Percentiles rank a stretch among this genome's conserved stretches.
Evolutionary conservation across 192 early-diverging fungal species (phyloP).

Genomic region (Coemansia sp.): DNA sequence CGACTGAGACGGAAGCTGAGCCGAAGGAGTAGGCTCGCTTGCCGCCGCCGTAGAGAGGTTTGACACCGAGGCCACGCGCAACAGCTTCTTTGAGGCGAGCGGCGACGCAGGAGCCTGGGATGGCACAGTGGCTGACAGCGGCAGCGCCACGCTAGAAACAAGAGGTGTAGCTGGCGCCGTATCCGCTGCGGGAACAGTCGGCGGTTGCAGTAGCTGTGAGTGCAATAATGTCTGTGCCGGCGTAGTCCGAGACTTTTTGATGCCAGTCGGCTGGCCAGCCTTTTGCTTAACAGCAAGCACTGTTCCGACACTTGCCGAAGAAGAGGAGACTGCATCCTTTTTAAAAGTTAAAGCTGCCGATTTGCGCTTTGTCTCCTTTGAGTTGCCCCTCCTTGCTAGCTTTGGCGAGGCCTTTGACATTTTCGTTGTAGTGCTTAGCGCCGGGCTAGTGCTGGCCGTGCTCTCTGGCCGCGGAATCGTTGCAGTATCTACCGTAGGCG

Average conservation of each 20-base stretch:
- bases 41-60: neutral
- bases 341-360: neutral
- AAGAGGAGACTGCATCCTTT: neutral
- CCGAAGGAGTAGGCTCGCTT: neutral
- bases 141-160: neutral
- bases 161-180: neutral
- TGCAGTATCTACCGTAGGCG: neutral
- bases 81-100: neutral
- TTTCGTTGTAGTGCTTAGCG: slow-evolving; percentile 29
- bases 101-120: neutral
- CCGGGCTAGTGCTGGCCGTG: slow-evolving; percentile 29
- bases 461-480: slow-evolving; percentile 1
- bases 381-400: neutral
- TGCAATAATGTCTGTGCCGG: neutral
- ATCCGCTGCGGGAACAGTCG: neutral
- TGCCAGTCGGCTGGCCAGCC: neutral
- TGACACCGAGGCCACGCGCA: neutral
- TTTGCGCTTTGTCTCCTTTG: slow-evolving; percentile 19
- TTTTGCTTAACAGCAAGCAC: neutral
- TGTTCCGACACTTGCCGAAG: neutral
- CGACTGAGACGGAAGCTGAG: neutral
- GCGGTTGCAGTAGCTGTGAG: neutral
- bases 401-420: slow-evolving; percentile 23
- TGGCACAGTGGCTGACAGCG: neutral
- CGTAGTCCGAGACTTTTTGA: slow-evolving; percentile 3